Conservation (phyloP, 2,329 filamentous ascomycete genomes). For the Trichoderma simmonsii region DNA sequence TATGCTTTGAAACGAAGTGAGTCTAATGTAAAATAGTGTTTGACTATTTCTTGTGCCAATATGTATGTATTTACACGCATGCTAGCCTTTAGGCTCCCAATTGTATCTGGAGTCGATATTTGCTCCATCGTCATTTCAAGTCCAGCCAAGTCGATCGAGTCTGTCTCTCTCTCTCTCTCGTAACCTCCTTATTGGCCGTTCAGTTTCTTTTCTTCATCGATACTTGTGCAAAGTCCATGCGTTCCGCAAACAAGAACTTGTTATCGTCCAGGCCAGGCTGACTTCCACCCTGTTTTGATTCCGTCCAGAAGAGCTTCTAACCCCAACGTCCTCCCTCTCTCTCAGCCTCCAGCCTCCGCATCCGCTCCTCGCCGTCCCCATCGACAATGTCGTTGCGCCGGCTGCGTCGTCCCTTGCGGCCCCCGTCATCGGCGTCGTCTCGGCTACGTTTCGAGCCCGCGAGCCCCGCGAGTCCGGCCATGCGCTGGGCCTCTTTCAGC, state of each 20-base stretch:
- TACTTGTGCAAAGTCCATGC: neutral
- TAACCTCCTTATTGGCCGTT: neutral
- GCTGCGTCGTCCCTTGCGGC: conserved; percentile 40
- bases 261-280: neutral
- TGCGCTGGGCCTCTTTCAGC: conserved; percentile 65
- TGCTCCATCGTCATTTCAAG: neutral
- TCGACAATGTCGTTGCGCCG: conserved; percentile 48
- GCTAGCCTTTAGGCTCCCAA: neutral
- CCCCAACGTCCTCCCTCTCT: conserved; percentile 53
- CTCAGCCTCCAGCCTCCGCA: conserved; percentile 57
- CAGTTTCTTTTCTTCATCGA: neutral
- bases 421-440: conserved; percentile 42
- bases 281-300: neutral
- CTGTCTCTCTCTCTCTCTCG: neutral
- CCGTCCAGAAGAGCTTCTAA: conserved; percentile 25
- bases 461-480: conserved; percentile 51
- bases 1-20: neutral
- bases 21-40: neutral
- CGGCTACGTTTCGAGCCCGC: conserved; percentile 49
- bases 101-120: neutral
- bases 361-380: conserved; percentile 48
- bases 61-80: neutral
- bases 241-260: neutral
- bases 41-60: neutral
- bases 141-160: neutral